A percentile compares a stretch with the other conserved stretches of the same genome.
phyloP scores from a whole-genome alignment of 2,329 filamentous ascomycete species.

The Westerdykella aurantiaca region DNA sequence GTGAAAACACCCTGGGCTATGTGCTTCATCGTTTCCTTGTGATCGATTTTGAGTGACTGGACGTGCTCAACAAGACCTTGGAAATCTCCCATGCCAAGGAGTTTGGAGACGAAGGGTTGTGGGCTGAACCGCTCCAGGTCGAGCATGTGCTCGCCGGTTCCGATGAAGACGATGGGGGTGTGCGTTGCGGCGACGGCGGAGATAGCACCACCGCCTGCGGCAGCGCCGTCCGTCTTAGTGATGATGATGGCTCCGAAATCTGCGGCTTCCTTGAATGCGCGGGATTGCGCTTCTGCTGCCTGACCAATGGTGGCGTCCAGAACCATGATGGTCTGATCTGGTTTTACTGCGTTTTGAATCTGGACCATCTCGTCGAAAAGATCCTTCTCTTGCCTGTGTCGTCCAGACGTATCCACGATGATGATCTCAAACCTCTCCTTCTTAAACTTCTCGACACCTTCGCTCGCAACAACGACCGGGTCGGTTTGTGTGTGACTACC shows the following conservation, averaged over 20 bases:
- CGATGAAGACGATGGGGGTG: constrained; percentile 96
- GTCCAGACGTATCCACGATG: constrained; percentile 93
- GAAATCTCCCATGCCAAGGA: constrained; percentile 97
- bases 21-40: constrained; percentile 99
- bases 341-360: constrained; percentile 82
- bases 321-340: constrained; percentile 98
- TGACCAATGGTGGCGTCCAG: constrained; percentile 95
- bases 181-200: constrained; percentile 94
- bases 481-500: constrained; percentile 95
- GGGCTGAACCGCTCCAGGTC: constrained; percentile 91
- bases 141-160: constrained; percentile 94
- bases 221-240: constrained; percentile 96
- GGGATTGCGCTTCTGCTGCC: constrained; percentile 86
- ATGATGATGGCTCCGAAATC: constrained; percentile 99
- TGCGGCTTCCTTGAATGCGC: constrained; percentile 94
- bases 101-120: constrained; percentile 85
- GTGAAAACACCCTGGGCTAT: constrained; percentile 96
- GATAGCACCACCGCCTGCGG: constrained; percentile 92
- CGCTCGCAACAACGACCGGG: constrained; percentile 84
- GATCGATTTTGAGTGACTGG: constrained; percentile 88
- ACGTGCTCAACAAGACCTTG: constrained; percentile 93
- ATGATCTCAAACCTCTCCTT: constrained; percentile 98
- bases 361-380: constrained; percentile 97
- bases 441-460: constrained; percentile 98
- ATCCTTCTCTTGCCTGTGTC: constrained; percentile 90